These are phyloP conservation scores for Penicillium malachiteum DNA, from an alignment of 495 filamentous ascomycete species.

Conservation along the genomic window DNA sequence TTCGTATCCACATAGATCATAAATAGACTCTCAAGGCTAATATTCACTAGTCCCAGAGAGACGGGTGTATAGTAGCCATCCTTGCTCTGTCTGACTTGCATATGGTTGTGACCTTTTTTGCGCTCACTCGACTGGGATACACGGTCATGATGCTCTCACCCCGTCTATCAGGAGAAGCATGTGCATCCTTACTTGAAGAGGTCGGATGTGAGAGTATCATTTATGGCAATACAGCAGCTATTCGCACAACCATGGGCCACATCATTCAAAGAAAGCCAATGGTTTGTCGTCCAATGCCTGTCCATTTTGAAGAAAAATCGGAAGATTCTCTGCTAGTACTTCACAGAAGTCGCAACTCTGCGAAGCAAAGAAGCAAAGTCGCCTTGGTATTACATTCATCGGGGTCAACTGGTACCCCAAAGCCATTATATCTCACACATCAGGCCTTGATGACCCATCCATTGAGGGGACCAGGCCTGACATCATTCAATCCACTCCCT, in stretches of 20 bases:
- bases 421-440: slow-evolving; percentile 47
- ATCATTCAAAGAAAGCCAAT: slow-evolving; percentile 38
- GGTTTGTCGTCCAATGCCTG: slow-evolving; percentile 31
- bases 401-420: slow-evolving; percentile 58
- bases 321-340: slow-evolving; percentile 33
- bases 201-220: slow-evolving; percentile 47
- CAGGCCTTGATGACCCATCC: slow-evolving; percentile 40
- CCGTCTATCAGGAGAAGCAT: slow-evolving; percentile 51
- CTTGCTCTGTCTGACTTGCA: slow-evolving; percentile 56
- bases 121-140: slow-evolving; percentile 56
- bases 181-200: slow-evolving; percentile 49
- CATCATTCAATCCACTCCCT: slow-evolving; percentile 55
- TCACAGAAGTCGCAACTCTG: slow-evolving; percentile 29
- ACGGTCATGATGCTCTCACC: slow-evolving; percentile 60
- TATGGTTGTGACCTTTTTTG: slow-evolving; percentile 57
- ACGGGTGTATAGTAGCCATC: slow-evolving; percentile 47
- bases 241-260: slow-evolving; percentile 42
- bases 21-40: neutral
- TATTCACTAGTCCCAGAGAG: slow-evolving; percentile 22
- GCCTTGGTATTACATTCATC: slow-evolving; percentile 56
- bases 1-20: slow-evolving; percentile 6
- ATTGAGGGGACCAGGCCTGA: slow-evolving; percentile 34
- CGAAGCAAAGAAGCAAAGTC: slow-evolving; percentile 31
- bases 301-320: slow-evolving; percentile 8
- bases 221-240: slow-evolving; percentile 37